Evolutionary conservation across 345 rosid genomes (phyloP).

Genomic region (Brassica rapa): DNA sequence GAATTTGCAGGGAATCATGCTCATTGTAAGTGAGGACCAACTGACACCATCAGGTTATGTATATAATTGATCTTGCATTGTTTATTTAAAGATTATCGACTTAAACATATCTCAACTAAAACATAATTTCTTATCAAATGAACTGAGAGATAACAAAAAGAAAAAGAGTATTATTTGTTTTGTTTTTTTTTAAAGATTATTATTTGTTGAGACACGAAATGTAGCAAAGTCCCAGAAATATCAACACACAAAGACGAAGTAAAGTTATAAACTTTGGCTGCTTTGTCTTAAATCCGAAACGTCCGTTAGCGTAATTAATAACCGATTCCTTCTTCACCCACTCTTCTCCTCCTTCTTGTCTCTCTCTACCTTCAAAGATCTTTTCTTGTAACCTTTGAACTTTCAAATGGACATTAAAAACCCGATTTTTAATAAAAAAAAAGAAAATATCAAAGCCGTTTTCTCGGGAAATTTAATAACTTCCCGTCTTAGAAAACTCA

Average conservation of each 20-base stretch:
- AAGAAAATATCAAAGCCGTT: neutral
- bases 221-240: slow-evolving; percentile 1
- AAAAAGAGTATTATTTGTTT: neutral
- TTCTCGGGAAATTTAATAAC: neutral
- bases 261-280: slow-evolving; percentile 20
- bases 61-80: neutral
- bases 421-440: neutral
- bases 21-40: too few relatives aligned
- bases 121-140: neutral
- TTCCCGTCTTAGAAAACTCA: neutral
- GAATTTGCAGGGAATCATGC: too few relatives aligned
- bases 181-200: too few relatives aligned
- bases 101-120: too few relatives aligned
- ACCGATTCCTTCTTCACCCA: slow-evolving; percentile 12
- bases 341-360: neutral
- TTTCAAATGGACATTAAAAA: slow-evolving; percentile 17
- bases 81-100: neutral
- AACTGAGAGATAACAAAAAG: neutral
- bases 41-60: too few relatives aligned
- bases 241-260: slow-evolving; percentile 16
- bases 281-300: slow-evolving; percentile 32
- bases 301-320: slow-evolving; percentile 25
- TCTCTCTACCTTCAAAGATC: neutral
- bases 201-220: neutral
- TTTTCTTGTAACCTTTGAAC: slow-evolving; percentile 9